These are phyloP conservation scores for Pythium insidiosum DNA, from an alignment of 352 stramenopile genomes.

Conservation along the genomic window DNA sequence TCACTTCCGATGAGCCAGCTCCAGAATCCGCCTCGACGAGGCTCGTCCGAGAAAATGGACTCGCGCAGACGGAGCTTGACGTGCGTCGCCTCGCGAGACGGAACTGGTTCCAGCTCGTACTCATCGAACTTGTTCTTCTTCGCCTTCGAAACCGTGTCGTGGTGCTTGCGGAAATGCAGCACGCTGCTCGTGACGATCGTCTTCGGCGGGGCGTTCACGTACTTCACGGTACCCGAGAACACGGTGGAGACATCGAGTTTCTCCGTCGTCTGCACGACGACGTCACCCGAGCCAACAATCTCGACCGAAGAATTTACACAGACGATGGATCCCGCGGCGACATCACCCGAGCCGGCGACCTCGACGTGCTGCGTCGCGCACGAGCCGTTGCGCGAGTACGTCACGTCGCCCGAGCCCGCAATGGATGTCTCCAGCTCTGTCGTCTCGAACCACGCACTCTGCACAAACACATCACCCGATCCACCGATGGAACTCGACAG, in stretches of 20 bases:
- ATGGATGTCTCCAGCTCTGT: constrained; percentile 16
- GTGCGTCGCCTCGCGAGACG: neutral
- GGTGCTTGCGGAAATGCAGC: constrained; percentile 5
- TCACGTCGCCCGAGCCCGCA: constrained; percentile 23
- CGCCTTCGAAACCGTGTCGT: constrained; percentile 1
- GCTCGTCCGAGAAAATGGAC: constrained; percentile 8
- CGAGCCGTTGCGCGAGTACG: constrained; percentile 23
- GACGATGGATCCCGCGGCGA: constrained; percentile 31
- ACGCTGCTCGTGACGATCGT: constrained; percentile 10
- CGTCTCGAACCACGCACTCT: constrained; percentile 11
- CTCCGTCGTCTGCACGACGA: constrained; percentile 29
- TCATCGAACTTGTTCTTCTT: constrained; percentile 7
- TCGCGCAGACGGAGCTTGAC: constrained; percentile 1
- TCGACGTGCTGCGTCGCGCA: constrained; percentile 19
- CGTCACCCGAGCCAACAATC: constrained; percentile 30
- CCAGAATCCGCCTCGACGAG: too few species aligned
- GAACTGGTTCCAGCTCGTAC: constrained; percentile 1
- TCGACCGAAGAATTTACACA: constrained; percentile 28
- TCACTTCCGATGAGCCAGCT: too few species aligned
- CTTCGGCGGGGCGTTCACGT: constrained; percentile 22
- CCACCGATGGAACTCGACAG: constrained; percentile 15
- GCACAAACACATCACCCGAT: constrained; percentile 22
- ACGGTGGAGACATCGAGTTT: constrained; percentile 19
- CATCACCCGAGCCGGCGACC: constrained; percentile 22
- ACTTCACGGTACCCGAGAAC: constrained; percentile 27